Conservation (phyloP, 768 basidiomycete genomes). For the Tylopilus intermedius region DNA sequence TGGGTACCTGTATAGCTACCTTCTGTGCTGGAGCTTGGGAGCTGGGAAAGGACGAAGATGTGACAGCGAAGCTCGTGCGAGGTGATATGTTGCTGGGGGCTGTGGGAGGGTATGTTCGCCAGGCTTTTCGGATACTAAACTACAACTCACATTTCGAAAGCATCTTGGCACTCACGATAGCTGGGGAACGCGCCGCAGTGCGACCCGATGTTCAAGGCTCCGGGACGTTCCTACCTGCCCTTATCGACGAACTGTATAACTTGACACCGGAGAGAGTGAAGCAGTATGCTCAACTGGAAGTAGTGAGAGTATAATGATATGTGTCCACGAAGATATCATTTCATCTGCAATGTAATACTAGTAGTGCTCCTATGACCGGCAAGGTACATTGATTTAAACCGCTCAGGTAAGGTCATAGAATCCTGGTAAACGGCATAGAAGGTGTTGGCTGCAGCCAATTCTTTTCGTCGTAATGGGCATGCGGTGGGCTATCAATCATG, state of each 20-base stretch:
- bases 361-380: neutral
- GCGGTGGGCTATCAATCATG: slow-evolving; percentile 76
- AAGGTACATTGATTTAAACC: neutral
- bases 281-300: slow-evolving; percentile 27
- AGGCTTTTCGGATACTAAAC: neutral
- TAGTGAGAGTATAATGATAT: slow-evolving; percentile 3
- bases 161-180: slow-evolving; percentile 54
- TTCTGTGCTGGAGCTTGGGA: slow-evolving; percentile 68
- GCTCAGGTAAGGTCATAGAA: slow-evolving; percentile 31
- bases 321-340: neutral
- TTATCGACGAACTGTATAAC: slow-evolving; percentile 57
- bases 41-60: slow-evolving; percentile 27
- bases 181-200: slow-evolving; percentile 53
- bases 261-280: slow-evolving; percentile 37
- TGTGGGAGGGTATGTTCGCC: slow-evolving; percentile 60
- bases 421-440: slow-evolving; percentile 73
- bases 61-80: slow-evolving; percentile 47
- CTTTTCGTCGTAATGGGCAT: slow-evolving; percentile 77
- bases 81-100: slow-evolving; percentile 78
- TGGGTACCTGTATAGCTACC: slow-evolving; percentile 70
- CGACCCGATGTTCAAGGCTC: slow-evolving; percentile 53
- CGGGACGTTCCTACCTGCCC: slow-evolving; percentile 58
- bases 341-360: neutral
- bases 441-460: slow-evolving; percentile 93
- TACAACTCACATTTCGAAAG: slow-evolving; percentile 27